These are phyloP conservation scores for Calocybe gangraenosa DNA, from an alignment of 768 basidiomycete genomes.

Conservation along the genomic window DNA sequence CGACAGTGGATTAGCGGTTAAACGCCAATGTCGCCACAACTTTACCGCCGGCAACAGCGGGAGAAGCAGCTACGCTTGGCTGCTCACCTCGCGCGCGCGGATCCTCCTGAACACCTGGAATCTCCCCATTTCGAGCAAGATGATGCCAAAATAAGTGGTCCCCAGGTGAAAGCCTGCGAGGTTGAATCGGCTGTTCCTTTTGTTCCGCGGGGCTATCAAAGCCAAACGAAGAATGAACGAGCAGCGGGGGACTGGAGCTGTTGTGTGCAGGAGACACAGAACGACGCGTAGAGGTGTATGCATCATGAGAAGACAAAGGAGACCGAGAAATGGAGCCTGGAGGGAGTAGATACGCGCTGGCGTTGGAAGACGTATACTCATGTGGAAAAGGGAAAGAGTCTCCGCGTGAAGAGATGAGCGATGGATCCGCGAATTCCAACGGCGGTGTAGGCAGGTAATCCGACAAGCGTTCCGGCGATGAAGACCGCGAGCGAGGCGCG, in stretches of 20 bases:
- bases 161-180: constrained; percentile 46
- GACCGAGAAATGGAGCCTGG: constrained; percentile 8
- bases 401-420: constrained; percentile 22
- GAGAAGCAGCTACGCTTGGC: constrained; percentile 3
- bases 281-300: constrained; percentile 11
- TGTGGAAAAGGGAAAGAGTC: constrained; percentile 23
- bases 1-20: constrained; percentile 25
- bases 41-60: constrained; percentile 13
- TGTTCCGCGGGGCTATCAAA: constrained; percentile 30
- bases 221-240: constrained; percentile 19
- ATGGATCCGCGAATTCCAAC: constrained; percentile 32
- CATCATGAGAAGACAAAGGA: constrained; percentile 13
- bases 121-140: constrained; percentile 65
- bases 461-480: constrained; percentile 23
- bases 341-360: constrained; percentile 9
- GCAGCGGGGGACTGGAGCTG: constrained; percentile 12
- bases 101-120: constrained; percentile 64
- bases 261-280: constrained; percentile 16
- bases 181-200: constrained; percentile 30
- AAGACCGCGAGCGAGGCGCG: constrained; percentile 19
- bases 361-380: constrained; percentile 13
- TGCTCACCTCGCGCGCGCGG: constrained; percentile 40
- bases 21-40: constrained; percentile 20
- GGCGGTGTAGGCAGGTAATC: constrained; percentile 36
- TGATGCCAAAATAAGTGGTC: constrained; percentile 77